phyloP scores from a whole-genome alignment of 2,329 filamentous ascomycete species.

The Ustulina deusta region DNA sequence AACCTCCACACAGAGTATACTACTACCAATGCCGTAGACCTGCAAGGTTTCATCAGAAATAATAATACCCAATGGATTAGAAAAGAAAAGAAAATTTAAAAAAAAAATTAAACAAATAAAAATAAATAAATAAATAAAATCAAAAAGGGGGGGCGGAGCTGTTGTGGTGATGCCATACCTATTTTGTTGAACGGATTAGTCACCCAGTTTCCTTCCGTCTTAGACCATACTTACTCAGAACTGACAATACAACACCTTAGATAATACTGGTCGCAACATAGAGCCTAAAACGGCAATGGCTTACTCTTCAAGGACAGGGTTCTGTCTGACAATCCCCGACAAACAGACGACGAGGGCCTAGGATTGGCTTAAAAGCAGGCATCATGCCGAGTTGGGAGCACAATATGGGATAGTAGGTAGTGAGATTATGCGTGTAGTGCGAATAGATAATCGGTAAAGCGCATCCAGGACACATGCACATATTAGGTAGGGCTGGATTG shows the following conservation, averaged over 20 bases:
- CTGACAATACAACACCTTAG: slow-evolving; percentile 1
- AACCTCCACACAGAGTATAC: neutral
- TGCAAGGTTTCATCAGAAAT: too few relatives aligned
- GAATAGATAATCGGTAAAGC: too few relatives aligned
- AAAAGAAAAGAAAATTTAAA: too few relatives aligned
- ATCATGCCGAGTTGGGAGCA: slow-evolving; percentile 10
- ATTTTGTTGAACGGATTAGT: too few relatives aligned
- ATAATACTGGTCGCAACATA: slow-evolving; percentile 31
- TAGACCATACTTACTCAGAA: neutral
- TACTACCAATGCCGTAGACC: neutral
- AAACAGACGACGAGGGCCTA: neutral
- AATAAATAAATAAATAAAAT: neutral
- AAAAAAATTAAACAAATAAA: too few relatives aligned
- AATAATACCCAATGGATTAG: too few relatives aligned
- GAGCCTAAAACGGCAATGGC: slow-evolving; percentile 25
- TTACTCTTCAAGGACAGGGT: slow-evolving; percentile 25
- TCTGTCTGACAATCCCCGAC: slow-evolving; percentile 15
- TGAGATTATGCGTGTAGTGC: too few relatives aligned
- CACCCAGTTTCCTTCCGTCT: neutral
- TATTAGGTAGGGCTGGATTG: too few relatives aligned
- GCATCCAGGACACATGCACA: too few relatives aligned
- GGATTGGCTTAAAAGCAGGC: slow-evolving; percentile 19
- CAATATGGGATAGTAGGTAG: too few relatives aligned
- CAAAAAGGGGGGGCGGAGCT: neutral
- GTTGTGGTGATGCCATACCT: neutral